Evolutionary conservation across 2,329 filamentous ascomycete genomes (phyloP), one percentile per base, ranked within the genome.

Genomic region (Penicillium sp.): DNA sequence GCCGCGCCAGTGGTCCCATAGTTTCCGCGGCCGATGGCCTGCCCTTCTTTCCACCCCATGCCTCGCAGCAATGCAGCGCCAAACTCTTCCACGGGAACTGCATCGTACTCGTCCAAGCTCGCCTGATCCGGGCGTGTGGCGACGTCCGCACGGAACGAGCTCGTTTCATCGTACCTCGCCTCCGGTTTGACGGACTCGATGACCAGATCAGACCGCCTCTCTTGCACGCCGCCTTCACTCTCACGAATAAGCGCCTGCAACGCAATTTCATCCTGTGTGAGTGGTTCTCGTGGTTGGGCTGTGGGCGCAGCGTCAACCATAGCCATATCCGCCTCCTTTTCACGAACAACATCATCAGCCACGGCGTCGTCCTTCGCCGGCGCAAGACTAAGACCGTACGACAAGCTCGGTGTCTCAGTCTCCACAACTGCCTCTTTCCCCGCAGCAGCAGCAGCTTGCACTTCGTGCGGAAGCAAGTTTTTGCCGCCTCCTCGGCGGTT

Each of bases 11-110:
- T 33, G 18, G 72, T 71, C 24, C 73, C 73, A 55, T 81, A 77
- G 23, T 80, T 77, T 55, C 85, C 82, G 60, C 66, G 71, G 75
- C 87, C 78, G 52, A 85, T 78, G 40, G 77, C 74, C 60, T 84
- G 79, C 18, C 81, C 84, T 61, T 86, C 84, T 66, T 97, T 91
- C 92, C 93, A 97, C 8, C 94, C 94, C 89, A 97, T 97, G 9
- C 92, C 91, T 30, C 92, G 85, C 35, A 99, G 80, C 61, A 97
- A 80, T 0, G 92, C 91, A 18, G 91, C 89, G 7, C 94, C 94
- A 63, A 97, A 99, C 65, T 97, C 91, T 64, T 97, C 93, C 16
- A 97, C 91, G 0, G 94, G 93, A 60, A 96, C 88, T 12, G 88
- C 86, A 58, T 89, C 87, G 74, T 97, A 97, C 66, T 94, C 90